Conservation (phyloP, 2,329 filamentous ascomycete genomes). For the Chrysosphaeria jannelii region DNA sequence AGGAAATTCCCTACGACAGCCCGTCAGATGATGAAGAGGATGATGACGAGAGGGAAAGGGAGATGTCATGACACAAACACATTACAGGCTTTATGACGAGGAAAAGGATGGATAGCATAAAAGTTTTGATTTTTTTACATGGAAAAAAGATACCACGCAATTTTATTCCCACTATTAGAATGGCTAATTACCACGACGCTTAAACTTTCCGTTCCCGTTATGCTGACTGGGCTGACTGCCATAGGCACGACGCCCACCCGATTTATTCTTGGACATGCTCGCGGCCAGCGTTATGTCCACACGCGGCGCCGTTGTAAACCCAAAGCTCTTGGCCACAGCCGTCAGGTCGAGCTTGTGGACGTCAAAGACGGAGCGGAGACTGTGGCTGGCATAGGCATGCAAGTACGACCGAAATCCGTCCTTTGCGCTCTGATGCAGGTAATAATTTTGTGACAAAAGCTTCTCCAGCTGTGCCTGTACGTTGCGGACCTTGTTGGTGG, state of each 20-base stretch:
- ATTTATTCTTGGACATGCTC: constrained; percentile 27
- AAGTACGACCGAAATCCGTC: constrained; percentile 69
- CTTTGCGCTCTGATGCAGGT: constrained; percentile 64
- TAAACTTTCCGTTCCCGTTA: constrained; percentile 4
- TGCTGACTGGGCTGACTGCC: constrained; percentile 45
- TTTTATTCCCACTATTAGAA: too few relatives aligned
- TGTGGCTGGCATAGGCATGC: constrained; percentile 78
- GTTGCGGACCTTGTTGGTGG: constrained; percentile 69
- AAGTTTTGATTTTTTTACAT: too few relatives aligned
- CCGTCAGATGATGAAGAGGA: constrained; percentile 1
- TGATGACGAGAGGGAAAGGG: background rate
- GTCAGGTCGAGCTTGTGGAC: constrained; percentile 55
- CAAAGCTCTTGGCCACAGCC: constrained; percentile 64
- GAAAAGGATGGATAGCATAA: too few relatives aligned
- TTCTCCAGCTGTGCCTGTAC: constrained; percentile 80
- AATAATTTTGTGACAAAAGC: constrained; percentile 85
- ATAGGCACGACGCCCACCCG: constrained; percentile 25
- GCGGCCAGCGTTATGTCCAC: constrained; percentile 54
- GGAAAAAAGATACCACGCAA: too few relatives aligned
- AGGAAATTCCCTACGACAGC: background rate
- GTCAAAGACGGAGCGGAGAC: constrained; percentile 56
- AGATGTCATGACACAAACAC: too few relatives aligned
- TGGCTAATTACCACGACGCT: constrained; percentile 2
- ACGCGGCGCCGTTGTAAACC: constrained; percentile 45
- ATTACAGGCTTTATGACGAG: too few relatives aligned